phyloP scores from a whole-genome alignment of 73 alveolate genomes.

The Blepharisma japonicum region DNA sequence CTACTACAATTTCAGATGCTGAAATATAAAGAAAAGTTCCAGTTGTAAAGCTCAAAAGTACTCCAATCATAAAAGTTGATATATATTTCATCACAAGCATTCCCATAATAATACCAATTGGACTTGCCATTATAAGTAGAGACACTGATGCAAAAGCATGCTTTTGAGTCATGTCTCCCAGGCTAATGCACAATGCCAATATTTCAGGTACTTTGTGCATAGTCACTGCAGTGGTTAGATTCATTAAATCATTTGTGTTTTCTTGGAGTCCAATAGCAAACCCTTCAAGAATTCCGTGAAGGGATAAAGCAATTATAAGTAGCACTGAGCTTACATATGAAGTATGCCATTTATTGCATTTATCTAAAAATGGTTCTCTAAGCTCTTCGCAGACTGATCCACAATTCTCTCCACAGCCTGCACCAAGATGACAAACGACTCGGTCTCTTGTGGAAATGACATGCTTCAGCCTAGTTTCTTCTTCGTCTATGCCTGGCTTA shows the following conservation, averaged over 20 bases:
- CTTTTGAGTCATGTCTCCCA: conserved; percentile 38
- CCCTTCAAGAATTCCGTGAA: conserved; percentile 26
- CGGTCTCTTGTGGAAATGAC: conserved; percentile 23
- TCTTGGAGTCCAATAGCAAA: conserved; percentile 17
- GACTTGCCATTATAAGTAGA: conserved; percentile 49
- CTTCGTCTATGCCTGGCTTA: neutral
- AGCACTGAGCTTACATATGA: neutral
- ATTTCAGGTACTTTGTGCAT: conserved; percentile 89
- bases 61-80: conserved; percentile 33
- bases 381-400: neutral
- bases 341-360: neutral
- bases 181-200: conserved; percentile 74
- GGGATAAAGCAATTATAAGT: neutral
- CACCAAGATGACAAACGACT: neutral
- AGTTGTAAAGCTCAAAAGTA: conserved; percentile 60
- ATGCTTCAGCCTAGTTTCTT: conserved; percentile 9
- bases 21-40: conserved; percentile 78
- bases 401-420: conserved; percentile 20
- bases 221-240: conserved; percentile 64
- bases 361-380: neutral
- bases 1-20: conserved; percentile 67
- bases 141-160: conserved; percentile 28
- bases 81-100: conserved; percentile 22
- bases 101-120: conserved; percentile 54
- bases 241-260: neutral